phyloP scores from a whole-genome alignment of 2,329 filamentous ascomycete species.

The Ophiobolus disseminans region DNA sequence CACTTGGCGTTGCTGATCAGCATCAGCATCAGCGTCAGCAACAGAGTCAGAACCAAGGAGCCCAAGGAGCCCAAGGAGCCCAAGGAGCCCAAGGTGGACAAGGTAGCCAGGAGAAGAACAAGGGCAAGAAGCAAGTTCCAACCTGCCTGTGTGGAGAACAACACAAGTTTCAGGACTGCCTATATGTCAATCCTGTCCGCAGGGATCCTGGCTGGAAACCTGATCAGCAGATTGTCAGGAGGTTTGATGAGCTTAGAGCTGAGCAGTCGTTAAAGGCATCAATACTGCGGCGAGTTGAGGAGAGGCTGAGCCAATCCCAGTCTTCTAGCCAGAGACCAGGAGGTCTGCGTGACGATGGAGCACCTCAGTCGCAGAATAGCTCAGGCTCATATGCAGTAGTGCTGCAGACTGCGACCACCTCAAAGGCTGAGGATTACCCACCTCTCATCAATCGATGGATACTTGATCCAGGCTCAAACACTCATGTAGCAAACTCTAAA shows the following conservation, averaged over 20 bases:
- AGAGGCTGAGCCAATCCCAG: background rate
- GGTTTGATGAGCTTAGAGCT: background rate
- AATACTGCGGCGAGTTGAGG: background rate
- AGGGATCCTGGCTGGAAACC: background rate
- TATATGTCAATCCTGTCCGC: background rate
- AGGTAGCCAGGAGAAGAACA: background rate
- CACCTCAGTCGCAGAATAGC: background rate
- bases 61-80: too few species aligned
- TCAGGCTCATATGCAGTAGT: background rate
- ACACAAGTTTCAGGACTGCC: background rate
- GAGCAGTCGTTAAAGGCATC: background rate
- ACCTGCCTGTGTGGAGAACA: background rate
- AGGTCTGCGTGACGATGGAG: background rate
- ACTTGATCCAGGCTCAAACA: constrained; percentile 14
- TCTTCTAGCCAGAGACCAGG: background rate
- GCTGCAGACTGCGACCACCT: background rate
- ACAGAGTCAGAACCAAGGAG: too few species aligned
- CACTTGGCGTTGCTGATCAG: background rate
- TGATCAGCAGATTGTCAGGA: background rate
- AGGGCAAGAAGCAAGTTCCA: background rate
- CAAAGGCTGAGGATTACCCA: background rate
- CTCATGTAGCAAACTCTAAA: constrained; percentile 10
- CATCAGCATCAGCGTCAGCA: too few species aligned
- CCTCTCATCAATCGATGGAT: constrained; percentile 13
- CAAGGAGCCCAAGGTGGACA: too few species aligned